Conservation (phyloP, 2,329 filamentous ascomycete genomes). For the Esteya vermicola region DNA sequence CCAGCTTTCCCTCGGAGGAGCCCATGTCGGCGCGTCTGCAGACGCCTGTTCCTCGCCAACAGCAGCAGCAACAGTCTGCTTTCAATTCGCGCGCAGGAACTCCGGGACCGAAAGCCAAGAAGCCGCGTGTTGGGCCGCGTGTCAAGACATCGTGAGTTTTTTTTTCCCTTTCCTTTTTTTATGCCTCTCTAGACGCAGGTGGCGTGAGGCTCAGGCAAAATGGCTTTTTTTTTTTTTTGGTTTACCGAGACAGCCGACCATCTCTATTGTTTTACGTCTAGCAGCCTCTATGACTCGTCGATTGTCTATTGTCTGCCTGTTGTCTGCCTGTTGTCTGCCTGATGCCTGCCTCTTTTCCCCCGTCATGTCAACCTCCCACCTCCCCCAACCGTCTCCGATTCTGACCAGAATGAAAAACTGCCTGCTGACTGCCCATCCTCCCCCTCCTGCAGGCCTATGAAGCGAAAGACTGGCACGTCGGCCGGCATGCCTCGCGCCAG, state of each 20-base stretch:
- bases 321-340: no score
- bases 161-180: slow-evolving; percentile 7
- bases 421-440: slow-evolving; percentile 3
- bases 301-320: no score
- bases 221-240: no score
- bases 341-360: no score
- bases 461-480: slow-evolving; percentile 56
- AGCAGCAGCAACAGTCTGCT: slow-evolving; percentile 16
- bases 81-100: slow-evolving; percentile 47
- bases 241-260: no score
- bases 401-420: no score
- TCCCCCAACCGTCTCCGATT: no score
- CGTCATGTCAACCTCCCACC: no score
- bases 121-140: slow-evolving; percentile 44
- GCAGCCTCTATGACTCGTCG: no score
- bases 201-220: no score
- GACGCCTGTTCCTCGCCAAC: slow-evolving; percentile 5
- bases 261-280: no score
- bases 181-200: no score
- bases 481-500: slow-evolving; percentile 53
- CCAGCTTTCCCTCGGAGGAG: slow-evolving; percentile 21
- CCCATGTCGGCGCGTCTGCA: slow-evolving; percentile 8
- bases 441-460: slow-evolving; percentile 44
- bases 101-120: slow-evolving; percentile 43
- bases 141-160: slow-evolving; percentile 55